These are phyloP conservation scores for Eucalyptus sp. DNA, from an alignment of 345 rosid genomes.

Conservation along the genomic window DNA sequence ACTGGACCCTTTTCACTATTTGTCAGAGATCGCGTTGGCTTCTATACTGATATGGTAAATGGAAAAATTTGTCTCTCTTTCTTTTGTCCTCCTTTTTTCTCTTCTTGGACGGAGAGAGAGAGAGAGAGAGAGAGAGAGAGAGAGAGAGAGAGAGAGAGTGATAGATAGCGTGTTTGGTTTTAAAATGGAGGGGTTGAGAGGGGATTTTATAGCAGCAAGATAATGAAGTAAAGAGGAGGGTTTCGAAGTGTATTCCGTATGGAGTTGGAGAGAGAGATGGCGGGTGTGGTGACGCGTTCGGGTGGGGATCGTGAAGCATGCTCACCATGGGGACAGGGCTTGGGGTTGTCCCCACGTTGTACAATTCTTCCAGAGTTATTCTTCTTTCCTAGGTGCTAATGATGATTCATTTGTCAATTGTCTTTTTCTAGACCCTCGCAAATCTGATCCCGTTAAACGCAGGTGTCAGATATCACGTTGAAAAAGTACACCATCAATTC, in stretches of 20 bases:
- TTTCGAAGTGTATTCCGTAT: background rate
- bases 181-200: background rate
- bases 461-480: background rate
- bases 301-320: background rate
- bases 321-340: background rate
- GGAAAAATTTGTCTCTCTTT: background rate
- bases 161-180: background rate
- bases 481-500: background rate
- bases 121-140: background rate
- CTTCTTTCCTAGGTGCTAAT: background rate
- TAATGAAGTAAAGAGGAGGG: background rate
- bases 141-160: background rate
- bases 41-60: background rate
- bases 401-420: background rate
- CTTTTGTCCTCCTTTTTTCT: background rate
- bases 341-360: background rate
- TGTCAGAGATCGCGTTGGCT: background rate
- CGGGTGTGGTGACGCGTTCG: background rate
- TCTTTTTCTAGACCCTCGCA: background rate
- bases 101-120: background rate
- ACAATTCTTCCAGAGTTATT: background rate
- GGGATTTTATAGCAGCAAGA: background rate
- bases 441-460: background rate
- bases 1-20: background rate
- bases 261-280: background rate